Conservation (phyloP, 2,329 filamentous ascomycete genomes). For the Nakataea oryzae region DNA sequence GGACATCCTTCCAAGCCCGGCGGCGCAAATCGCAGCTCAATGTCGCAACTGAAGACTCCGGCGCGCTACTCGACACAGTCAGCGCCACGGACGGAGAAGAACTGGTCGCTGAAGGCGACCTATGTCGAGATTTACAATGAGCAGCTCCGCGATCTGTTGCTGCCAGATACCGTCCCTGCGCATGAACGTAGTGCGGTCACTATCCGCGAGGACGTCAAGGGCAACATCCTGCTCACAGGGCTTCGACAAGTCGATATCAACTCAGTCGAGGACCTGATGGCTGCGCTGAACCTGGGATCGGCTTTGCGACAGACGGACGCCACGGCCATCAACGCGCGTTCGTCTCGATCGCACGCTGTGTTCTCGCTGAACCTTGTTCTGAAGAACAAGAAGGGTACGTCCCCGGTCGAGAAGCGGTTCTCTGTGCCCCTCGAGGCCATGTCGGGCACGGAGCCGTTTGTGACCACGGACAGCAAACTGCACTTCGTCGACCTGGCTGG, state of each 20-base stretch:
- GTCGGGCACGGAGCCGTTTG: constrained; percentile 54
- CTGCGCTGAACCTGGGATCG: constrained; percentile 84
- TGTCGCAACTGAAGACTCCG: constrained; percentile 71
- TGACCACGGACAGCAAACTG: constrained; percentile 94
- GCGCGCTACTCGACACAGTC: constrained; percentile 60
- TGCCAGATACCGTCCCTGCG: constrained; percentile 60
- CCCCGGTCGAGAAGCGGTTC: constrained; percentile 67
- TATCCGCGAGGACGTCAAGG: constrained; percentile 89
- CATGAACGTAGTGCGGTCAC: constrained; percentile 70
- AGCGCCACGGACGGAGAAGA: constrained; percentile 50
- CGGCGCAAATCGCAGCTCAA: constrained; percentile 47
- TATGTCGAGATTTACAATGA: constrained; percentile 99
- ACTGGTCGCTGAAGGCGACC: constrained; percentile 86
- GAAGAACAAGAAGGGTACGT: constrained; percentile 51
- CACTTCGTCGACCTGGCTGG: constrained; percentile 97
- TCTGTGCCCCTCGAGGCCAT: constrained; percentile 79
- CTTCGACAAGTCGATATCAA: constrained; percentile 81
- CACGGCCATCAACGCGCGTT: constrained; percentile 95
- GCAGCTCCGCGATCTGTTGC: constrained; percentile 78
- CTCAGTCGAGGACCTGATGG: constrained; percentile 82
- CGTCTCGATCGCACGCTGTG: constrained; percentile 92
- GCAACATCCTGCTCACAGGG: constrained; percentile 87
- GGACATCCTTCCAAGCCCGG: constrained; percentile 26
- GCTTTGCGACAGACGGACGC: constrained; percentile 92
- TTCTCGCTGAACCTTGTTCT: constrained; percentile 92